Conservation (phyloP, 768 basidiomycete species). For the Leccinum imitatum region DNA sequence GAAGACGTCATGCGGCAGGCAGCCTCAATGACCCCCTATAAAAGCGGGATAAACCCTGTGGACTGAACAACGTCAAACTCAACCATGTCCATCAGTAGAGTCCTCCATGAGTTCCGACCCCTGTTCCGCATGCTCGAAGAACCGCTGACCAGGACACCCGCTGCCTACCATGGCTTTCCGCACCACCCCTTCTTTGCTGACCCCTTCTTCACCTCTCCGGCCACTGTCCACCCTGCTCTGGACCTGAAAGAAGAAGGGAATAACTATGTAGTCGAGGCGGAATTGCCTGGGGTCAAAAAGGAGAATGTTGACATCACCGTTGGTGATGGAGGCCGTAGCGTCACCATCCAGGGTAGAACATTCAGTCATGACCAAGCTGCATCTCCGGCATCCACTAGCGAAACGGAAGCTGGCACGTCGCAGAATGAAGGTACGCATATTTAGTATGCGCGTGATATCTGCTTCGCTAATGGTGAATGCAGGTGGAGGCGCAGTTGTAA, state of each 20-base stretch:
- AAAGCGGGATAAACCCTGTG: background rate
- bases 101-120: conserved; percentile 71
- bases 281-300: conserved; percentile 76
- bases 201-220: conserved; percentile 43
- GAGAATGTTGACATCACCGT: conserved; percentile 71
- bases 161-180: conserved; percentile 24
- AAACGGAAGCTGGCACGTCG: conserved; percentile 2
- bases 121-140: conserved; percentile 77
- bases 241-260: conserved; percentile 68
- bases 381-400: conserved; percentile 20
- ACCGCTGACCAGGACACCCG: conserved; percentile 46
- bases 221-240: conserved; percentile 51
- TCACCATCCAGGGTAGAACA: conserved; percentile 71
- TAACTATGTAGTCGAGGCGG: conserved; percentile 70
- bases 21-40: conserved; percentile 11
- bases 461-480: background rate
- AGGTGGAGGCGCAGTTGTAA: conserved; percentile 19
- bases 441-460: background rate
- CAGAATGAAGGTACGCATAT: conserved; percentile 31
- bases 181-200: conserved; percentile 47
- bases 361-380: conserved; percentile 27
- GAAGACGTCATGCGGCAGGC: conserved; percentile 11
- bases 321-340: conserved; percentile 65
- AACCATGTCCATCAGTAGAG: conserved; percentile 64
- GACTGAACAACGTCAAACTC: background rate